Evolutionary conservation across 495 filamentous ascomycete species (phyloP), one percentile per base, ranked within the genome.

Genomic region (Aspergillus ellipticus): DNA sequence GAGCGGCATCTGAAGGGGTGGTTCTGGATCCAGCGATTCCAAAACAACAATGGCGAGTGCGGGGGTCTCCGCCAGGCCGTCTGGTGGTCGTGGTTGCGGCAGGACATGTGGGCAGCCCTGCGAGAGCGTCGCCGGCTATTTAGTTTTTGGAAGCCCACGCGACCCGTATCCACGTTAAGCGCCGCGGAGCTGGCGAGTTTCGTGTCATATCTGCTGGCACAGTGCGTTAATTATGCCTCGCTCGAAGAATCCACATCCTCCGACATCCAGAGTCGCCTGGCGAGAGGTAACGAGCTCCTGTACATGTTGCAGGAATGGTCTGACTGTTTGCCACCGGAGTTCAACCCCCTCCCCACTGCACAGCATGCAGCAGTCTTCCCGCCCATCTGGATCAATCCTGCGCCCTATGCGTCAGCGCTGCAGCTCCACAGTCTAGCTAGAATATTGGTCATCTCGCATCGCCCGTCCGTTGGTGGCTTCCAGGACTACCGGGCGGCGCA

Each of bases 41-140:
- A 69, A 24, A 50, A 55, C 17, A 65, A 63, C 35, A 45, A 69
- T 45, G 66, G 63, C 1, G 64, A 66, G 15, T 66, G 59, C 26
- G 66, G 64, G 0, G 66, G 66, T 4, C 41, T 69, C 3, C 66
- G 63, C 17, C 59, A 65, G 17, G 63, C 61, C 0, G 61, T 69
- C n/a, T 69, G 66, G 66, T 66, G 66, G 66, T 60, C 61, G 16
- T 69, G 66, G 66, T 47, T 69, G 4, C 58, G 64, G n/a, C 66
- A 69, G 39, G 66, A 69, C 39, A 51, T 59, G 11, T 69, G 66
- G 66, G 64, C 60, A 4, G 64, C 66, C 2, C 58, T 69, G 39
- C 66, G 66, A 21, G 64, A 69, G 42, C 59, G 60, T 22, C 63
- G 66, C 29, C 61, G 63, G n/a, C 54, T 61, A 10, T 60, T 66